Evolutionary conservation across 257 asterid genomes (phyloP).

Genomic region (Penstemon newberryi): DNA sequence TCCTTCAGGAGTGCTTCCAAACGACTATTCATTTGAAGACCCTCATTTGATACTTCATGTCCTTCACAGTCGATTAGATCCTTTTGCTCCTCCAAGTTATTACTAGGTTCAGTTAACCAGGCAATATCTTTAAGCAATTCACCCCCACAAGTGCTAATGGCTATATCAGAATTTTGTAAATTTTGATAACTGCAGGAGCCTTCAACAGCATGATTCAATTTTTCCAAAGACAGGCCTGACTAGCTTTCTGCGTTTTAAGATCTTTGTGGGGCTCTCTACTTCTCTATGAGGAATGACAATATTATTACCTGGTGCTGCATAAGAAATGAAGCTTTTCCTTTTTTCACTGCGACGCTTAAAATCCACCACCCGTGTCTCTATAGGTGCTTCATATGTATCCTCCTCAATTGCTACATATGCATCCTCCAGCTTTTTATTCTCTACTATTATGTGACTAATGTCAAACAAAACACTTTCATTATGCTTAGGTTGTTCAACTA

Average conservation of each 20-base stretch:
- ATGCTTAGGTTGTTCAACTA: constrained; percentile 26
- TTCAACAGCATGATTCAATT: constrained; percentile 25
- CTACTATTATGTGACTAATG: constrained; percentile 20
- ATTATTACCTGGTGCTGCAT: constrained; percentile 22
- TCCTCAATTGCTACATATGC: constrained; percentile 27
- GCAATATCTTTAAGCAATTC: constrained; percentile 20
- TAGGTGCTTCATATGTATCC: constrained; percentile 35
- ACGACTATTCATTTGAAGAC: constrained; percentile 13
- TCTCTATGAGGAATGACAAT: constrained; percentile 27
- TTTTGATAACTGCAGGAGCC: constrained; percentile 16
- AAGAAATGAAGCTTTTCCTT: constrained; percentile 33
- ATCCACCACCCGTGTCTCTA: constrained; percentile 59
- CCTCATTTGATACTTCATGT: constrained; percentile 10
- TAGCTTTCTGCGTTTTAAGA: constrained; percentile 54
- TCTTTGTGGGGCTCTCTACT: constrained; percentile 31
- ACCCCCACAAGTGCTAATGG: constrained; percentile 10
- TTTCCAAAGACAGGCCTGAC: constrained; percentile 55
- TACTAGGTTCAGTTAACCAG: constrained; percentile 5
- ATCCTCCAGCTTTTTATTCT: constrained; percentile 29
- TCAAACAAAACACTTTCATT: constrained; percentile 31
- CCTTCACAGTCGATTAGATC: constrained; percentile 24
- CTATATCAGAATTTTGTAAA: constrained; percentile 23
- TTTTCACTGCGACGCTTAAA: constrained; percentile 62
- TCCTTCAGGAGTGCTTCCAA: constrained; percentile 21
- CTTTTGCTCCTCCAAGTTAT: constrained; percentile 27